phyloP scores from a whole-genome alignment of 108 stramenopile species.

The Fragilaria radians region DNA sequence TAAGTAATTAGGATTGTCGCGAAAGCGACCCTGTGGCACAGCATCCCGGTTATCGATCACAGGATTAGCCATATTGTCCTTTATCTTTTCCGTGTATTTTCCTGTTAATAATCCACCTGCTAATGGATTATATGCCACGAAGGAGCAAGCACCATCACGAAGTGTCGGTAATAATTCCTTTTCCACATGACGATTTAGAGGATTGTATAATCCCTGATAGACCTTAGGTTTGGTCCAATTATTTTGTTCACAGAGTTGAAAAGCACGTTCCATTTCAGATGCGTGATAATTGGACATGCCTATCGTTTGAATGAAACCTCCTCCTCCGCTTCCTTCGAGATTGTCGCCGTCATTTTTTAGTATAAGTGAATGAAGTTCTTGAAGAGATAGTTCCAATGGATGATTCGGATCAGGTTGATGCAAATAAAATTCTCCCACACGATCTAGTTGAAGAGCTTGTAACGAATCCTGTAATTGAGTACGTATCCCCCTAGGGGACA shows the following conservation, averaged over 20 bases:
- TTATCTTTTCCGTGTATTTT: slow-evolving; percentile 41
- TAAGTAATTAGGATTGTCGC: slow-evolving; percentile 77
- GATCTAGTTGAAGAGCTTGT: slow-evolving; percentile 37
- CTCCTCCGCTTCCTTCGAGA: neutral
- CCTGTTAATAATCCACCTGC: slow-evolving; percentile 86
- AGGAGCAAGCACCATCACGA: slow-evolving; percentile 55
- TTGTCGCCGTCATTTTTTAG: slow-evolving; percentile 12
- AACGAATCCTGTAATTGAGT: slow-evolving; percentile 53
- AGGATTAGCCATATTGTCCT: too few relatives aligned
- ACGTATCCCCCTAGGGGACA: slow-evolving; percentile 57
- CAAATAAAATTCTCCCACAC: slow-evolving; percentile 68
- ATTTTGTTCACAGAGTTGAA: slow-evolving; percentile 64
- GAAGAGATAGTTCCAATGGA: slow-evolving; percentile 52
- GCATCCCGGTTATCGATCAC: too few relatives aligned
- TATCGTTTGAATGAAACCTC: slow-evolving; percentile 46
- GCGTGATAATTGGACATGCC: slow-evolving; percentile 84
- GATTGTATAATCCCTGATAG: slow-evolving; percentile 96
- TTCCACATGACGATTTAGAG: slow-evolving; percentile 87
- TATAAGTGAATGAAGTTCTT: slow-evolving; percentile 40
- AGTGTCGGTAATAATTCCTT: slow-evolving; percentile 78
- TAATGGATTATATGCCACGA: slow-evolving; percentile 95
- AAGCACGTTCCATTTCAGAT: slow-evolving; percentile 71
- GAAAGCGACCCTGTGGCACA: slow-evolving; percentile 73
- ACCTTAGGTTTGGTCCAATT: slow-evolving; percentile 69
- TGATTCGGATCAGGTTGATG: slow-evolving; percentile 82